Base-by-base conservation (phyloP, 192 early-diverging fungal genomes). In the Backusella sp. region DNA sequence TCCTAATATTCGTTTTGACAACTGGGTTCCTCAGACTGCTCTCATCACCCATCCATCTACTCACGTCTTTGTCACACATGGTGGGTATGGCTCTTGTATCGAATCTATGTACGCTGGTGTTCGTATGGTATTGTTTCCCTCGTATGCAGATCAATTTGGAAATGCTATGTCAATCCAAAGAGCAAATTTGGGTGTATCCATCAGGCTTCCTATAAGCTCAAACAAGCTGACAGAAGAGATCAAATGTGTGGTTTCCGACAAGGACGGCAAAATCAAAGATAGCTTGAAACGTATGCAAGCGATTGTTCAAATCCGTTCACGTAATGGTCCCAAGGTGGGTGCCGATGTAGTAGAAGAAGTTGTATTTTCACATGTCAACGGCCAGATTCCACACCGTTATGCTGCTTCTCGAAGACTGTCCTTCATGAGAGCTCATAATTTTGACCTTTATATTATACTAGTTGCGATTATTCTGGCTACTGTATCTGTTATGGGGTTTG, bases 21-120 rank as follows among this genome's bases (percentile, higher is more conserved):
- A n/a, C 12, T 82, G 74, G 73, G 75, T 75, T 2, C 80, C 80
- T 5, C 83, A 84, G 52, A 74, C 72, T n/a, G 66, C 77, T 3
- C 42, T 80, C 19, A 32, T 82, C 2, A 39, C 56, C 17, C 83
- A 84, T 67, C 30, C 71, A 17, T 72, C 75, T 0, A 75, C 44
- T 3, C 28, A 39, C 34, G 0, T 77, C 5, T 84, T 82, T 52
- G 19, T 84, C 14, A 75, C 73, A 3, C 77, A 84, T 9, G 74
- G 74, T 8, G 83, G 80, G 0, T 23, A 53, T 7, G 67, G 49
- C 4, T 82, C 80, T 26, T 23, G 74, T 11, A 30, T 76, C 44
- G 83, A 84, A 75, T 65, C 77, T 0, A 28, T 84, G 17, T 82
- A 72, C 37, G 36, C 65, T 28, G 72, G 75, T 26, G 76, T 52